These are phyloP conservation scores for Boletus huronensis DNA, from an alignment of 768 basidiomycete species.

Conservation along the genomic window DNA sequence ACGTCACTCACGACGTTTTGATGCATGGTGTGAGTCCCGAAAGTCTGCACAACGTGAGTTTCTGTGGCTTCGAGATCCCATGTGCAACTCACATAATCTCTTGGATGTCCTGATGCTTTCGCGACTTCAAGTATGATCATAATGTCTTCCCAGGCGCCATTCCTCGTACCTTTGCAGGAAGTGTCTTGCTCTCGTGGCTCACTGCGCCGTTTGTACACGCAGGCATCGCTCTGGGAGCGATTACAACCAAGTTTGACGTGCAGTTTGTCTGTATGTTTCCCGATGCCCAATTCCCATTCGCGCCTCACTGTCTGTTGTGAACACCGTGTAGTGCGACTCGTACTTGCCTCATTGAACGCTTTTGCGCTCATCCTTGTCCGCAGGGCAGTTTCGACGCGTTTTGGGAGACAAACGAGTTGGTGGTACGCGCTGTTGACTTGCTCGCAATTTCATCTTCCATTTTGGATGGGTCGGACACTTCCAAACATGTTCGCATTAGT, in stretches of 20 bases:
- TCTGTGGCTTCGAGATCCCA: background rate
- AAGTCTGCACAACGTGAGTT: constrained; percentile 48
- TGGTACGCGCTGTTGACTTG: constrained; percentile 68
- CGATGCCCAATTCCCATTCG: background rate
- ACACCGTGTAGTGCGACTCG: constrained; percentile 58
- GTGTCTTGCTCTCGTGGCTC: constrained; percentile 61
- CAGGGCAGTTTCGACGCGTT: constrained; percentile 58
- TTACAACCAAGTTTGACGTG: constrained; percentile 58
- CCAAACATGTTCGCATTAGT: constrained; percentile 92
- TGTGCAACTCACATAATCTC: constrained; percentile 3
- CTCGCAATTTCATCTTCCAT: constrained; percentile 88
- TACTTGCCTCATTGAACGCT: constrained; percentile 65
- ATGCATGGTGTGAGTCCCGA: constrained; percentile 58
- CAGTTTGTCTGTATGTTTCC: constrained; percentile 62
- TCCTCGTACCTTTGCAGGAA: constrained; percentile 83
- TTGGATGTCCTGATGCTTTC: background rate
- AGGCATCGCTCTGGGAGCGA: constrained; percentile 39
- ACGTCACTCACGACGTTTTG: constrained; percentile 85
- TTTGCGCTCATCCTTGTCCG: constrained; percentile 59
- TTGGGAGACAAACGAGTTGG: constrained; percentile 53
- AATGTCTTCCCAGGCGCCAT: constrained; percentile 84
- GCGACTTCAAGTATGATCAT: constrained; percentile 75
- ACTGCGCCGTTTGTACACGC: constrained; percentile 47
- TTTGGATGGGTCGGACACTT: constrained; percentile 90
- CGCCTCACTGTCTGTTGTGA: background rate